Evolutionary conservation across 805 yeast genomes (phyloP).

Genomic region (Metschnikowia continentalis): DNA sequence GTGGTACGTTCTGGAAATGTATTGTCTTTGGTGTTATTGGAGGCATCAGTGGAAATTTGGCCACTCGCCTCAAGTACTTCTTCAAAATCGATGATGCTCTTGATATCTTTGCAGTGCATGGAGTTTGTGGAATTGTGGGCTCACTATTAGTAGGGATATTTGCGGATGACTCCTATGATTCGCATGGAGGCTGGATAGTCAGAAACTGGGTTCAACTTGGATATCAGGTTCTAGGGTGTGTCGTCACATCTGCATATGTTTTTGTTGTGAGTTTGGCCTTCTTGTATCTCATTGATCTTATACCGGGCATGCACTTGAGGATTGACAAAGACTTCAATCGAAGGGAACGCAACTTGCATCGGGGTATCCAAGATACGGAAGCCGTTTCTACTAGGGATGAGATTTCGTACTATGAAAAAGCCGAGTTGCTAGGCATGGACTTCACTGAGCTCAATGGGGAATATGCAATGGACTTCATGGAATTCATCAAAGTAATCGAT

Average conservation of each 20-base stretch:
- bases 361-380: constrained; percentile 4
- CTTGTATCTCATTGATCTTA: constrained; percentile 32
- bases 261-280: constrained; percentile 30
- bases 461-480: constrained; percentile 38
- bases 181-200: constrained; percentile 40
- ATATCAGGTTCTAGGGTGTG: constrained; percentile 36
- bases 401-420: constrained; percentile 9
- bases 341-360: constrained; percentile 20
- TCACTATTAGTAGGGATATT: constrained; percentile 39
- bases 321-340: constrained; percentile 38
- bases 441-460: constrained; percentile 39
- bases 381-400: constrained; percentile 4
- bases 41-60: constrained; percentile 31
- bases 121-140: constrained; percentile 39
- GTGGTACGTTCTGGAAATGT: constrained; percentile 37
- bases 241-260: constrained; percentile 32
- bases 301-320: constrained; percentile 41
- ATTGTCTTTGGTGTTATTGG: constrained; percentile 39
- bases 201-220: constrained; percentile 40
- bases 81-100: constrained; percentile 40
- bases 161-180: constrained; percentile 28
- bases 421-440: constrained; percentile 37
- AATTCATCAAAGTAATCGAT: constrained; percentile 32
- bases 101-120: constrained; percentile 43
- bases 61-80: constrained; percentile 38